These are phyloP conservation scores for Kregervanrija fluxuum DNA, from an alignment of 805 yeast species.

Conservation along the genomic window DNA sequence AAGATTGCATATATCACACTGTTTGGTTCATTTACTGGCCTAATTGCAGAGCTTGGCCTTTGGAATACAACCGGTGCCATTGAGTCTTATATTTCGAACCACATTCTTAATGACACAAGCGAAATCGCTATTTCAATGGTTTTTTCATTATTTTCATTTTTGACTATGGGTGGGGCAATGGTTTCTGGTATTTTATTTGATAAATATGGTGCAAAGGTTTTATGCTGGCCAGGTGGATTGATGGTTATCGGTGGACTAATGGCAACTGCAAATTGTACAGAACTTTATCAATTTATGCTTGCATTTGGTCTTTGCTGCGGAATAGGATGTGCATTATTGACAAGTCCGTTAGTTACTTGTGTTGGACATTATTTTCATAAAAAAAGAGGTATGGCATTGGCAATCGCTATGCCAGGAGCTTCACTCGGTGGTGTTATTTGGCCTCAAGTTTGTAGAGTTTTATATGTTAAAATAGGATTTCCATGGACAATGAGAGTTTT, in stretches of 20 bases:
- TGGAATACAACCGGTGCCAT: slow-evolving; percentile 61
- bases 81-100: slow-evolving; percentile 51
- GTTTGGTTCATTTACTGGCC: slow-evolving; percentile 52
- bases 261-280: slow-evolving; percentile 36
- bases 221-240: slow-evolving; percentile 31
- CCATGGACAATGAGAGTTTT: slow-evolving; percentile 53
- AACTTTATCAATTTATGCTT: slow-evolving; percentile 44
- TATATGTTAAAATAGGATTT: slow-evolving; percentile 46
- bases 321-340: slow-evolving; percentile 39
- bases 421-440: slow-evolving; percentile 50
- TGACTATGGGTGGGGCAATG: slow-evolving; percentile 34
- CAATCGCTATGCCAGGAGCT: slow-evolving; percentile 55
- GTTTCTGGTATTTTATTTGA: slow-evolving; percentile 42
- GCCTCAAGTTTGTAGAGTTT: slow-evolving; percentile 44
- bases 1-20: slow-evolving; percentile 33
- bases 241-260: slow-evolving; percentile 33
- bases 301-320: slow-evolving; percentile 42
- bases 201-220: slow-evolving; percentile 34
- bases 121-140: slow-evolving; percentile 58
- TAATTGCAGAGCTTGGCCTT: slow-evolving; percentile 54
- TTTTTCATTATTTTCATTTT: slow-evolving; percentile 46
- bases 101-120: slow-evolving; percentile 41
- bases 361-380: slow-evolving; percentile 54
- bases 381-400: slow-evolving; percentile 53
- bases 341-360: slow-evolving; percentile 40